Base-by-base conservation (phyloP, 208 protist genomes). In the Wallacemonas sp. region DNA sequence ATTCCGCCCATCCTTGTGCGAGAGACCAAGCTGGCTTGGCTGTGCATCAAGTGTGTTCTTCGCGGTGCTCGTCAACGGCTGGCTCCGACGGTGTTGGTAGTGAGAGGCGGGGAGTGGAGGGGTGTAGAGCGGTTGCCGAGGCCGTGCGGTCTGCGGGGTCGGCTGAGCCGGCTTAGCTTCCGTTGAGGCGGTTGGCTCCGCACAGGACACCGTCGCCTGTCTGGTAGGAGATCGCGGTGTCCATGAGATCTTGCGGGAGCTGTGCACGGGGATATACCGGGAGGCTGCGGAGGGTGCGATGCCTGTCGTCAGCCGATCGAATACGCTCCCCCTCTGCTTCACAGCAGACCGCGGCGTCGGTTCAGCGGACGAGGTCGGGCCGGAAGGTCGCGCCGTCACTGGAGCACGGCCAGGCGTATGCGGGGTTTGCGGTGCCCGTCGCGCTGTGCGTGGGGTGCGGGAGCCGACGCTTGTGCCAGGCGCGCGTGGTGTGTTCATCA, bases 401-500 rank as follows among this genome's bases (percentile, higher is more conserved):
- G 30, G 51, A 9, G 51, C 19, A 5, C 19, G 24, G 15, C n/a
- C 51, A 30, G 51, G 31, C 5, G 26, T 33, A 14, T 27, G 47
- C 6, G 47, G 47, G 26, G 47, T 55, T 8, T 4, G 14, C 19
- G n/a, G 11, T 4, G 47, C 15, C 11, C 0, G 5, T 12, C n/a
- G n/a, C 14, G 51, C 22, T 38, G 51, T 39, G 15, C 51, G 51
- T 9, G 51, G 30, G 0, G 31, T 39, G 9, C 28, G 51, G 4
- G 51, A 39, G n/a, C 28, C 51, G n/a, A n/a, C 8, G 2, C 30
- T 58, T 11, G 51, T 41, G 19, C 26, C 12, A 14, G 51, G 5
- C 14, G 51, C 41, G 8, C 51, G 51, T 19, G 51, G 51, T 9
- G 46, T 54, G 21, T 54, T 26, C 46, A 54, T 54, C 36, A n/a